Evolutionary conservation across 768 basidiomycete species (phyloP).

Genomic region (Tulasnella sp.): DNA sequence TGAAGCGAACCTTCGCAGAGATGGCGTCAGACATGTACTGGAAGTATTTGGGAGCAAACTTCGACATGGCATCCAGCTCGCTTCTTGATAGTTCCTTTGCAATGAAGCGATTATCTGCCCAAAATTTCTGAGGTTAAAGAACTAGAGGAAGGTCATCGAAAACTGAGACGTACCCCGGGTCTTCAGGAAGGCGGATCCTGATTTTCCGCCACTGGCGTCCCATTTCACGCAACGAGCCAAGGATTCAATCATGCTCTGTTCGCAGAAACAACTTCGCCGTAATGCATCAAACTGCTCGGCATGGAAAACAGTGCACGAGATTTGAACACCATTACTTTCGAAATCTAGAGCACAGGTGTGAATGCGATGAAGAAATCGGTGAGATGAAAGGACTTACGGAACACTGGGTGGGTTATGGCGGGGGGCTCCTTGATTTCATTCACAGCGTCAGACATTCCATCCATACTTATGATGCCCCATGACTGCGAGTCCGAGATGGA

Average conservation of each 20-base stretch:
- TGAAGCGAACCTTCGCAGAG: slow-evolving; percentile 67
- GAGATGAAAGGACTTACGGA: slow-evolving; percentile 17
- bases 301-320: slow-evolving; percentile 92
- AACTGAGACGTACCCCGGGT: slow-evolving; percentile 67
- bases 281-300: slow-evolving; percentile 97
- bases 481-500: slow-evolving; percentile 75
- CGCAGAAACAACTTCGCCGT: slow-evolving; percentile 89
- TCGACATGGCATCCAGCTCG: slow-evolving; percentile 93
- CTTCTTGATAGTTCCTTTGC: slow-evolving; percentile 92
- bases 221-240: slow-evolving; percentile 94
- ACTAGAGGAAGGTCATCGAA: neutral
- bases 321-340: slow-evolving; percentile 85
- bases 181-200: slow-evolving; percentile 95
- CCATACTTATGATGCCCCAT: slow-evolving; percentile 90
- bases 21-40: slow-evolving; percentile 98
- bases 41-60: slow-evolving; percentile 96
- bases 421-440: slow-evolving; percentile 41
- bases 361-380: neutral
- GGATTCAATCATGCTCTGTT: slow-evolving; percentile 91
- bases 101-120: slow-evolving; percentile 93
- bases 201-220: slow-evolving; percentile 95
- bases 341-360: slow-evolving; percentile 62
- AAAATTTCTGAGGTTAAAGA: neutral
- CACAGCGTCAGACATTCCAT: slow-evolving; percentile 46
- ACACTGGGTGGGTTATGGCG: slow-evolving; percentile 36